Base-by-base conservation (phyloP, 768 basidiomycete species). In the Amanita subjunquillea region DNA sequence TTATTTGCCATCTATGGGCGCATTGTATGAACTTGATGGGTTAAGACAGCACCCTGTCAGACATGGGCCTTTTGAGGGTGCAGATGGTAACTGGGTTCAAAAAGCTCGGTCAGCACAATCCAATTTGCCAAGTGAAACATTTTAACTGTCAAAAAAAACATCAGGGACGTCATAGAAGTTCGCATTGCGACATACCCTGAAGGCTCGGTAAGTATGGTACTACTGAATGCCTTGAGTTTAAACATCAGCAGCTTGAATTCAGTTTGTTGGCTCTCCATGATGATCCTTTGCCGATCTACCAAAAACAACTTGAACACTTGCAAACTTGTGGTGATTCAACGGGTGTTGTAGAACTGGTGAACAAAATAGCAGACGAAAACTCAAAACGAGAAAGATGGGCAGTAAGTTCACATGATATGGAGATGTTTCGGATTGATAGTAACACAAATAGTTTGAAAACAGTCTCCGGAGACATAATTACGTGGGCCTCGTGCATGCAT, bases 1-100 rank as follows among this genome's bases (percentile, higher is more conserved):
- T 9, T 99, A 97, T 65, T 70, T 95, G 45, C 95, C 95, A 3
- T 70, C 83, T 40, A 76, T 83, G 67, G 95, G 89, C 17, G 75
- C 77, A 22, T 68, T 99, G 41, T 97, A 94, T 67, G 95, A 99
- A 68, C 76, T 99, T 30, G 95, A 98, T 62, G 95, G 95, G 9
- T 69, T 99, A 57, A 90, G 92, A 64, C 69, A 73, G 43, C 70
- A 75, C 56, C 85, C 95, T 2, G 79, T 97, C 15, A 79, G 76
- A 54, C 96, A 99, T 65, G 90, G 88, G n/a, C 60, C 69, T 30
- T 85, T 78, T 56, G 72, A 79, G 22, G 82, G 82, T 49, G 67
- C 64, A 7, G 83, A 81, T 4, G 87, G 87, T 68, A 88, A 87
- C 8, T 98, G 95, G 95, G 62, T 90, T 23, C 80, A 77, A 50